Base-by-base conservation (phyloP, 169 alveolate species). In the Plasmodium yoelii region DNA sequence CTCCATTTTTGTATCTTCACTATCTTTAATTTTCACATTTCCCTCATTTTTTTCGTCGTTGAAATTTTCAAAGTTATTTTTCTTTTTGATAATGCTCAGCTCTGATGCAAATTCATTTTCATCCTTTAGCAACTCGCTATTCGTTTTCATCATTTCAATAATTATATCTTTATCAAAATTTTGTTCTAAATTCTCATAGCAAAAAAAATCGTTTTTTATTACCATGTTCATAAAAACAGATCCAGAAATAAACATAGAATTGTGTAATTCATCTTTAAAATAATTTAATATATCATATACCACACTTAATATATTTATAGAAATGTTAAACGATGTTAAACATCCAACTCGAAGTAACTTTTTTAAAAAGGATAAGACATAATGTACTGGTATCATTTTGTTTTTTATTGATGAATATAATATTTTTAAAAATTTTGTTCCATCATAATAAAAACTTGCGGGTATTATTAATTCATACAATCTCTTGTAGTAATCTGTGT, bases 381-480 rank as follows among this genome's bases (percentile, higher is more conserved):
- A 86, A 72, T 86, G 64, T 72, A 86, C 2, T 18, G 91, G 91
- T 51, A 86, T 86, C 91, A 86, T 86, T 86, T 57, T 72, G 42
- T 86, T 86, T 56, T 86, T 86, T 57, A 86, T 42, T 5, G 91
- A 86, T 59, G 51, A 15, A 53, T 70, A 55, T 22, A 86, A 59
- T 69, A 86, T 86, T 42, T 86, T 86, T 70, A 86, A 59, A 51
- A 86, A 86, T 13, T 51, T 47, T 63, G 91, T 86, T 39, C 26
- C 91, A 22, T 63, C 73, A 46, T 69, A 86, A 46, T 86, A 86
- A 64, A 86, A 86, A 64, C 91, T 86, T 12, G 87, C 91, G 1
- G 91, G 91, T 0, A 55, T 70, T 44, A 86, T 86, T 26, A 86
- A 44, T 51, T 86, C 91, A 53, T 46, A 86, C 10, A 86, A 53